Evolutionary conservation across 164 flowering plant genomes (phyloP).

Genomic region (Magnolia officinalis): DNA sequence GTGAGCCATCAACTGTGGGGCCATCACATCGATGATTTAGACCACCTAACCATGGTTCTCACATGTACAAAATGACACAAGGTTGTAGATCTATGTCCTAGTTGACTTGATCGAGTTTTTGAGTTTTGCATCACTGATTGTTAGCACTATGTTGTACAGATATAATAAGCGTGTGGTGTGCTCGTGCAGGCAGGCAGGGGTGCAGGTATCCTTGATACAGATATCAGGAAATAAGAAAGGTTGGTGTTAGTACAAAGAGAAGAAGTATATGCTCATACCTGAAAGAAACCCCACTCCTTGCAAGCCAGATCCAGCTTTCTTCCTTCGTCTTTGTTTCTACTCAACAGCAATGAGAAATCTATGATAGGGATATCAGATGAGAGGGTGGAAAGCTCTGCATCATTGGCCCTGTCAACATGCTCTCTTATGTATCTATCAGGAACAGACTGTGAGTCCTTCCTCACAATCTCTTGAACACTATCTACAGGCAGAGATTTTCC

Average conservation of each 20-base stretch:
- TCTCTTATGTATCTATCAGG: slow-evolving; percentile 18
- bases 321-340: slow-evolving; percentile 14
- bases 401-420: slow-evolving; percentile 7
- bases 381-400: neutral
- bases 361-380: slow-evolving; percentile 18
- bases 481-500: slow-evolving; percentile 12
- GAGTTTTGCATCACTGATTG: no score
- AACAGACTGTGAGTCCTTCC: slow-evolving; percentile 5
- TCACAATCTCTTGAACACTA: slow-evolving; percentile 27
- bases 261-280: slow-evolving; percentile 1
- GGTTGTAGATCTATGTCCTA: no score
- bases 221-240: no score
- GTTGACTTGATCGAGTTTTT: no score
- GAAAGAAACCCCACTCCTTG: slow-evolving; percentile 28
- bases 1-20: neutral
- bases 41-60: no score
- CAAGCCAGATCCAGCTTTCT: slow-evolving; percentile 22
- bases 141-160: no score
- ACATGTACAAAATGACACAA: no score
- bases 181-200: no score
- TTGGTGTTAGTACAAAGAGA: no score
- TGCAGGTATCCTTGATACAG: no score
- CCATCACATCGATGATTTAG: neutral
- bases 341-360: slow-evolving; percentile 20
- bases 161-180: no score